A percentile compares a stretch with the other conserved stretches of the same genome.
Conservation (phyloP, 2,329 filamentous ascomycete genomes). For the Pseudogymnoascus sp. region DNA sequence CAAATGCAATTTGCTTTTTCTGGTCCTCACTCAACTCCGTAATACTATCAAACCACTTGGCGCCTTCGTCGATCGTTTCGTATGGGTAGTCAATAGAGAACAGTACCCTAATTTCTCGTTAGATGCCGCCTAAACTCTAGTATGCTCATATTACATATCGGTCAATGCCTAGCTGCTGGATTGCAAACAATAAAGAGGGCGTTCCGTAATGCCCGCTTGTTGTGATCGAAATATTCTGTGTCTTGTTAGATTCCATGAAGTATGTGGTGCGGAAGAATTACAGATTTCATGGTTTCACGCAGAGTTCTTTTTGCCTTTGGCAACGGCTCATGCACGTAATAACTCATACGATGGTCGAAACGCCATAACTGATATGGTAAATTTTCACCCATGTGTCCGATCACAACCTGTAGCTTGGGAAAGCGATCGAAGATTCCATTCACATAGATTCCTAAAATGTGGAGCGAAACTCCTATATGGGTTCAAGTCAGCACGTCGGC, state of each 20-base stretch:
- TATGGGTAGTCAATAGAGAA: slow-evolving; percentile 48
- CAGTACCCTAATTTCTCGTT: slow-evolving; percentile 32
- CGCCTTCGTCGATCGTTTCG: slow-evolving; percentile 37
- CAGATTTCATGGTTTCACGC: not conserved
- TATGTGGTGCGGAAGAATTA: not conserved
- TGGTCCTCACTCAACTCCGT: slow-evolving; percentile 31
- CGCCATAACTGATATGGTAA: slow-evolving; percentile 43
- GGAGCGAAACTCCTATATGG: slow-evolving; percentile 35
- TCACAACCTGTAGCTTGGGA: slow-evolving; percentile 38
- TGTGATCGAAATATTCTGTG: slow-evolving; percentile 48
- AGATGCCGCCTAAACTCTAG: not conserved
- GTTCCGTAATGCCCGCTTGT: slow-evolving; percentile 50
- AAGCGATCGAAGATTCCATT: slow-evolving; percentile 44
- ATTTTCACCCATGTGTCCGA: slow-evolving; percentile 43
- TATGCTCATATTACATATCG: not conserved
- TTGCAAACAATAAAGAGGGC: slow-evolving; percentile 41
- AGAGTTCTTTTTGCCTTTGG: not conserved
- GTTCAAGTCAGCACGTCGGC: slow-evolving; percentile 56
- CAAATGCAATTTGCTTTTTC: slow-evolving; percentile 34
- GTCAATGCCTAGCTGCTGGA: slow-evolving; percentile 41
- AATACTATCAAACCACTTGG: slow-evolving; percentile 36
- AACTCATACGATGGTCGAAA: slow-evolving; percentile 43
- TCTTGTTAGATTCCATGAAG: slow-evolving; percentile 13
- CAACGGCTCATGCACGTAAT: not conserved
- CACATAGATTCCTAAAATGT: slow-evolving; percentile 40